Evolutionary conservation across 176 grass and related monocot species (phyloP).

Genomic region (Bonia amplexicaulis): DNA sequence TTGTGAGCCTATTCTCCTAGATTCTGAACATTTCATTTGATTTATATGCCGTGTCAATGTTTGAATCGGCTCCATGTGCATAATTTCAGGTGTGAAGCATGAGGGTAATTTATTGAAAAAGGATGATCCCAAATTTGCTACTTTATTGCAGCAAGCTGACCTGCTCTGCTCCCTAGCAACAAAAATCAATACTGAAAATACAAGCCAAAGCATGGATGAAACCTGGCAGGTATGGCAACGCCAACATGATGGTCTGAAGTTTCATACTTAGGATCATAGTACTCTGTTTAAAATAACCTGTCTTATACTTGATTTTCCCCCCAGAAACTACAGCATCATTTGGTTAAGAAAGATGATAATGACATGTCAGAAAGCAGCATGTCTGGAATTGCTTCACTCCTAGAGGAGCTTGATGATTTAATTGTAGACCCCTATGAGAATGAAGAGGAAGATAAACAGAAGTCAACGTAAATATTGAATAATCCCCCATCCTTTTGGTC

Average conservation of each 20-base stretch:
- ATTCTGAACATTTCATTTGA: constrained; percentile 6
- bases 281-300: not conserved
- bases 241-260: not conserved
- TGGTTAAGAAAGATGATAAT: constrained; percentile 74
- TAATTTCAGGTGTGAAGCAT: constrained; percentile 47
- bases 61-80: constrained; percentile 15
- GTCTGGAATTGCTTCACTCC: constrained; percentile 57
- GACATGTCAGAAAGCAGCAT: constrained; percentile 42
- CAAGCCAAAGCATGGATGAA: constrained; percentile 78
- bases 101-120: constrained; percentile 62
- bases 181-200: constrained; percentile 75
- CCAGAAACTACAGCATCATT: constrained; percentile 74
- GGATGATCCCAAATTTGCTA: constrained; percentile 83
- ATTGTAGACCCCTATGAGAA: constrained; percentile 70
- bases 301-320: constrained; percentile 13
- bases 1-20: constrained; percentile 10
- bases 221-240: constrained; percentile 68
- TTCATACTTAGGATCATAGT: not conserved
- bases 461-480: constrained; percentile 41
- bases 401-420: constrained; percentile 83
- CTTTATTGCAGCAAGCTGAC: constrained; percentile 81
- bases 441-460: constrained; percentile 53
- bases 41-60: not conserved
- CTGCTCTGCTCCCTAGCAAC: constrained; percentile 76
- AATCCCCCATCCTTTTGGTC: not conserved